A percentile compares a stretch with the other conserved stretches of the same genome.
phyloP scores from a whole-genome alignment of 805 yeast genomes.

The Candida loeiensis region DNA sequence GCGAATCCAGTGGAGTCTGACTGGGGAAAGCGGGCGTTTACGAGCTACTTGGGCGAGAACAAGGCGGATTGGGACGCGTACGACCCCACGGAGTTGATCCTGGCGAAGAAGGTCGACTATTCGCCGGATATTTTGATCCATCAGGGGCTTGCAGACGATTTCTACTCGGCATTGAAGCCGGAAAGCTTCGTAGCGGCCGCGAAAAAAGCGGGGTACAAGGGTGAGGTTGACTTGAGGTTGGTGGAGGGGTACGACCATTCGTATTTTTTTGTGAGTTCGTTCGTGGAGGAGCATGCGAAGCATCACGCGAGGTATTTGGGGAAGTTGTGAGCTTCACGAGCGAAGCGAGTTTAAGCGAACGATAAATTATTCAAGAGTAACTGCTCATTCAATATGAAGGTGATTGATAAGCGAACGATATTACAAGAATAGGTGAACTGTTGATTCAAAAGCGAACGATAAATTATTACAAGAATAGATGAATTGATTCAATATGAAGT shows the following conservation, averaged over 20 bases:
- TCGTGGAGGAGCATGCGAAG: constrained; percentile 77
- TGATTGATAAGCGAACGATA: too few species aligned
- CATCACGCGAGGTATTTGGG: constrained; percentile 72
- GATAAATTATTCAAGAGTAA: too few species aligned
- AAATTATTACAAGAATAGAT: too few species aligned
- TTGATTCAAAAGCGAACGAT: too few species aligned
- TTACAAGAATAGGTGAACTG: too few species aligned
- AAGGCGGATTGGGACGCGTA: constrained; percentile 64
- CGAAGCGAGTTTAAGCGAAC: too few species aligned
- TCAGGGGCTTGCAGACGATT: constrained; percentile 76
- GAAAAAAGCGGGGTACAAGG: constrained; percentile 54
- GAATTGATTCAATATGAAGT: too few species aligned
- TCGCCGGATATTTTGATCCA: constrained; percentile 71
- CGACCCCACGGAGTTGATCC: constrained; percentile 80
- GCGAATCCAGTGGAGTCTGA: constrained; percentile 70
- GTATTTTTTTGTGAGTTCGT: constrained; percentile 78
- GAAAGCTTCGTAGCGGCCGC: constrained; percentile 64
- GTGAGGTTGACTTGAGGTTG: constrained; percentile 52
- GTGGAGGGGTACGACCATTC: constrained; percentile 91
- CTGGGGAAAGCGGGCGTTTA: constrained; percentile 88
- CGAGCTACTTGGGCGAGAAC: constrained; percentile 68
- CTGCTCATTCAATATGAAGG: too few species aligned
- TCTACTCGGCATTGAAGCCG: constrained; percentile 67
- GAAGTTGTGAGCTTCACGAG: constrained; percentile 21
- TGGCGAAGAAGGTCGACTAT: constrained; percentile 44